A percentile compares a stretch with the other conserved stretches of the same genome.
Evolutionary conservation across 257 asterid species (phyloP).

Genomic region (Nicotiana paniculata): DNA sequence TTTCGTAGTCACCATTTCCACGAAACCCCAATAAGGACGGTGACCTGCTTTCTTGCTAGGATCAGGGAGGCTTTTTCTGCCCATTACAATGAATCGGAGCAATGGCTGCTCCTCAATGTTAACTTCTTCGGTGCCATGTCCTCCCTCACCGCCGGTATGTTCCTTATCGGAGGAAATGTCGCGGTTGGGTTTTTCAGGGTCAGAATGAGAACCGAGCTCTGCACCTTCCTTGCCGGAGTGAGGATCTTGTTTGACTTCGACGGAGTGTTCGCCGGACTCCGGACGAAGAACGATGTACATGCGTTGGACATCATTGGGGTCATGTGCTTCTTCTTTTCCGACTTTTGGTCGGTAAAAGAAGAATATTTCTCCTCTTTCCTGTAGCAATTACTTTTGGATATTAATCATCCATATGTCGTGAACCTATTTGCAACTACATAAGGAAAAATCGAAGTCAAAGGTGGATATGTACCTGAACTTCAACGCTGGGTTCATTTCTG

Average conservation of each 20-base stretch:
- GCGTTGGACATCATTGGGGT: constrained; percentile 59
- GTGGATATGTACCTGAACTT: constrained; percentile 29
- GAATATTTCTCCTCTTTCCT: constrained; percentile 79
- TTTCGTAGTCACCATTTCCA: constrained; percentile 32
- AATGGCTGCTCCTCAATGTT: constrained; percentile 37
- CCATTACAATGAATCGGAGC: constrained; percentile 56
- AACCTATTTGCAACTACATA: neutral
- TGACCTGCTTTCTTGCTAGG: constrained; percentile 30
- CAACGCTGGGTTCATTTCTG: constrained; percentile 28
- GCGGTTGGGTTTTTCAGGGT: constrained; percentile 4
- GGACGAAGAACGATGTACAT: constrained; percentile 69
- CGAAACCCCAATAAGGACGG: constrained; percentile 33
- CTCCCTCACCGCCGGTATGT: constrained; percentile 19
- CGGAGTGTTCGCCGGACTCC: constrained; percentile 34
- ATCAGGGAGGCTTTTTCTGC: constrained; percentile 63
- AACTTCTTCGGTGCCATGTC: constrained; percentile 28
- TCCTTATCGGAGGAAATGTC: neutral
- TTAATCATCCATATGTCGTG: neutral
- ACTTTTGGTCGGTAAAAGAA: constrained; percentile 77
- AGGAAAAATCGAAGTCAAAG: too few species aligned
- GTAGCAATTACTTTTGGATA: neutral
- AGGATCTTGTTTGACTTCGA: constrained; percentile 39
- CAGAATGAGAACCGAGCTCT: neutral
- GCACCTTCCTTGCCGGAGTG: constrained; percentile 43
- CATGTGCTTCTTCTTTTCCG: constrained; percentile 46